These are phyloP conservation scores for Calonectria hawksworthii DNA, from an alignment of 2,329 filamentous ascomycete genomes.

Conservation along the genomic window DNA sequence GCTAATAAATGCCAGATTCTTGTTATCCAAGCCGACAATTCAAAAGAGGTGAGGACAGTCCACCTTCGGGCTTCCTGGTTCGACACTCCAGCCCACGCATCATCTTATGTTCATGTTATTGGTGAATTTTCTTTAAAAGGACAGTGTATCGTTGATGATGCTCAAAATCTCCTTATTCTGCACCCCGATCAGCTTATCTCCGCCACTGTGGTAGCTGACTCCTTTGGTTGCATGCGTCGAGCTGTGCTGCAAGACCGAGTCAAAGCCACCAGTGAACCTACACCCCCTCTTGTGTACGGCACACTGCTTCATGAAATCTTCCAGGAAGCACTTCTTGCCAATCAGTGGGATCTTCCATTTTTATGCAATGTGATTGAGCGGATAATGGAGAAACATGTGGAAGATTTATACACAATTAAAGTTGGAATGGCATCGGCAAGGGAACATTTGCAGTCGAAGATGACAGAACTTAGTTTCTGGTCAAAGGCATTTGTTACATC, in stretches of 20 bases:
- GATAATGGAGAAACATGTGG: conserved; percentile 82
- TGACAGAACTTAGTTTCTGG: conserved; percentile 86
- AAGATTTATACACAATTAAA: conserved; percentile 91
- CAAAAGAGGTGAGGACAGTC: conserved; percentile 75
- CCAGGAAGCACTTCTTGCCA: conserved; percentile 87
- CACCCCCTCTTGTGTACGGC: conserved; percentile 88
- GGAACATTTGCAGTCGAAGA: conserved; percentile 86
- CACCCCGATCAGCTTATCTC: conserved; percentile 97
- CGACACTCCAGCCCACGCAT: conserved; percentile 80
- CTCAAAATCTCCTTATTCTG: conserved; percentile 86
- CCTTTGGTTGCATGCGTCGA: conserved; percentile 90
- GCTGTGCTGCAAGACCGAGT: conserved; percentile 95
- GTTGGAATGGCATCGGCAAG: conserved; percentile 80
- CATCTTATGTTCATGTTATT: conserved; percentile 88
- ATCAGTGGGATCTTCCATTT: conserved; percentile 82
- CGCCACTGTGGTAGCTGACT: conserved; percentile 95
- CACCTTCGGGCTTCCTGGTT: conserved; percentile 89
- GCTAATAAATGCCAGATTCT: conserved; percentile 71
- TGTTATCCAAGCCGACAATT: conserved; percentile 83
- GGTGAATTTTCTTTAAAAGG: conserved; percentile 79
- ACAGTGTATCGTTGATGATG: conserved; percentile 86
- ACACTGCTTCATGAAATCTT: conserved; percentile 96
- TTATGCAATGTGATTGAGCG: conserved; percentile 76
- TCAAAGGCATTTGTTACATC: conserved; percentile 83
- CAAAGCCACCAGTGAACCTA: conserved; percentile 87